Evolutionary conservation across 371 early-diverging fungal genomes (phyloP).

Genomic region (Smittium mucronatum): DNA sequence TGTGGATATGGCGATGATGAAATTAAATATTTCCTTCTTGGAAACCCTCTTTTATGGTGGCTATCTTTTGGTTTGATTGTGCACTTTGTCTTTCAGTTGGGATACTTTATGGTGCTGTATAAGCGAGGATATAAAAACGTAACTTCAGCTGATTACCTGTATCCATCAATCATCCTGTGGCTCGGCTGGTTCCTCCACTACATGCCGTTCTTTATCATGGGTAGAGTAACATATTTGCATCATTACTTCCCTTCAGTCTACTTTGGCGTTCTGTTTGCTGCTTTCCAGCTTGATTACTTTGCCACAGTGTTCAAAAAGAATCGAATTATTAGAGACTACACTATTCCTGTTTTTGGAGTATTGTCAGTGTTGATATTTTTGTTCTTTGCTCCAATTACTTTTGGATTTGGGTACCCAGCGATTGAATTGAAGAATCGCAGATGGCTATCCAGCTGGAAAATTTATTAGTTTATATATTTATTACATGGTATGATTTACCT

Average conservation of each 20-base stretch:
- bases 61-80: constrained; percentile 45
- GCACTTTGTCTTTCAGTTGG: constrained; percentile 31
- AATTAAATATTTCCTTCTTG: constrained; percentile 89
- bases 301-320: constrained; percentile 12
- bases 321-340: neutral
- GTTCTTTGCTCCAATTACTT: constrained; percentile 71
- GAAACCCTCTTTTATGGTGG: constrained; percentile 97
- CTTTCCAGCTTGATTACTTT: constrained; percentile 21
- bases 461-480: constrained; percentile 3
- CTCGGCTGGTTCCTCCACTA: constrained; percentile 96
- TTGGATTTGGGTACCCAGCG: constrained; percentile 72
- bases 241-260: constrained; percentile 98
- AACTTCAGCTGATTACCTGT: constrained; percentile 43
- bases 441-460: constrained; percentile 47
- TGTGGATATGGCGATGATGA: constrained; percentile 86
- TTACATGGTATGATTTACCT: too few species aligned
- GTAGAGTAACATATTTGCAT: constrained; percentile 93
- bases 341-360: constrained; percentile 30
- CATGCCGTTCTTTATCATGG: constrained; percentile 95
- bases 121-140: constrained; percentile 57
- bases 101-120: constrained; percentile 52
- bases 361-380: constrained; percentile 44
- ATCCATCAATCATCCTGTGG: constrained; percentile 52
- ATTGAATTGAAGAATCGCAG: constrained; percentile 34
- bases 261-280: constrained; percentile 70